These are phyloP conservation scores for Backusella mclennaniae DNA, from an alignment of 192 early-diverging fungal genomes.

Conservation along the genomic window DNA sequence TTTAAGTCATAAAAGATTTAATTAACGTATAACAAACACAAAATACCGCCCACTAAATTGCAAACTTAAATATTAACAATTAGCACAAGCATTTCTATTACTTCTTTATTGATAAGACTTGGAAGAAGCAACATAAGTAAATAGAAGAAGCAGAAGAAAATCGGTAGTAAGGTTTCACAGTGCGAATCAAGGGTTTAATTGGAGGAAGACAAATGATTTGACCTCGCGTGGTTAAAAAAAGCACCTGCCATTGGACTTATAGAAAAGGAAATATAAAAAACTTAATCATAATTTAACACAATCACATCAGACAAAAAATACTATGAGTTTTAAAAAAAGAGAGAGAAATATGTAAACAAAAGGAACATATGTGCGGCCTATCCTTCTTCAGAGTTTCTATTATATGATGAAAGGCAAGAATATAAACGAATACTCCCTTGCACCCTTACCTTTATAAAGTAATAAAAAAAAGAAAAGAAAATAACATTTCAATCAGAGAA, in stretches of 20 bases:
- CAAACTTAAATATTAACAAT: background rate
- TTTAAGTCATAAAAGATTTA: background rate
- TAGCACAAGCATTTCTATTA: background rate
- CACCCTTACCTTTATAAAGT: background rate
- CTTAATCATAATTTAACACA: background rate
- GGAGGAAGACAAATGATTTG: background rate
- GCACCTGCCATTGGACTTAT: background rate
- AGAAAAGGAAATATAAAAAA: background rate
- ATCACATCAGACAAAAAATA: background rate
- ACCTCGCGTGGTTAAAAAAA: slow-evolving; percentile 8
- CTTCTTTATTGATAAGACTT: background rate
- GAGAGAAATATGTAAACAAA: background rate
- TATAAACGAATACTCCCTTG: background rate
- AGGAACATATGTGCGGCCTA: background rate
- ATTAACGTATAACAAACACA: background rate
- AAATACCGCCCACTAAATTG: background rate
- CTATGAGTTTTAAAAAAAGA: background rate
- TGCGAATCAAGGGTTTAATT: slow-evolving; percentile 5
- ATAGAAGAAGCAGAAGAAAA: slow-evolving; percentile 1
- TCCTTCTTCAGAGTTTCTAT: background rate
- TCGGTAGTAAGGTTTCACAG: background rate
- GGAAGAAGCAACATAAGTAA: background rate
- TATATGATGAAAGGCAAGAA: background rate
- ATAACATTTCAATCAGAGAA: background rate
- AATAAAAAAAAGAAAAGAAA: background rate